Base-by-base conservation (phyloP, 192 early-diverging fungal species). In the Coemansia sp. region DNA sequence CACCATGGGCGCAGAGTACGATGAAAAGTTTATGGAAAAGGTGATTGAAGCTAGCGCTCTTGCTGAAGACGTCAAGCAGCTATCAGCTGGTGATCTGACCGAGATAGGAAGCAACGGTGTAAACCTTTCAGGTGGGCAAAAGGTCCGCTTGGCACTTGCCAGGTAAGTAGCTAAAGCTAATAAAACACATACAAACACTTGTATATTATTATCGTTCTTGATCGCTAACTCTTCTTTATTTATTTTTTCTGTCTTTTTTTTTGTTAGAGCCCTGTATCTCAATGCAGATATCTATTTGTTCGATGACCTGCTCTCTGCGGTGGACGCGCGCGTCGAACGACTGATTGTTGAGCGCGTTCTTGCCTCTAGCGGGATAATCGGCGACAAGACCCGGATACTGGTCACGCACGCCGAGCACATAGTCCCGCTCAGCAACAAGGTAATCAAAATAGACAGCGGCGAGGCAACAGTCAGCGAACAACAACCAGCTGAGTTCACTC, bases 251-350 rank as follows among this genome's bases (percentile, higher is more conserved):
- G 3, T 28, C 12, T 61, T 40, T 51, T 49, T 50, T 14, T 30
- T 0, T 28, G 56, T 20, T 66, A 83, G 92, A 50, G 89, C 89
- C 0, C 58, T 88, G 17, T 91, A 90, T 61, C 50, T 70, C 25
- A 66, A 86, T 11, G 85, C 87, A 4, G 89, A 92, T 51, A 62
- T 90, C 4, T 85, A 85, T 49, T 63, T 92, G 3, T 67, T 93
- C 14, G 91, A 92, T 57, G 91, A 93, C 60, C 79, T 88, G 8
- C 70, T 91, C 16, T 76, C 88, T 8, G 89, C 91, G 10, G 88
- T 89, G 3, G 88, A 87, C 60, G 86, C 86, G 1, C 84, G 80
- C 42, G 87, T 88, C 1, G 86, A 80, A 18, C 80, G 83, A 4
- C 82, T 83, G 12, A 64, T 89, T 11, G 81, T 89, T 34, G 79